Conservation (phyloP, 768 basidiomycete genomes). For the Russula vinacea region DNA sequence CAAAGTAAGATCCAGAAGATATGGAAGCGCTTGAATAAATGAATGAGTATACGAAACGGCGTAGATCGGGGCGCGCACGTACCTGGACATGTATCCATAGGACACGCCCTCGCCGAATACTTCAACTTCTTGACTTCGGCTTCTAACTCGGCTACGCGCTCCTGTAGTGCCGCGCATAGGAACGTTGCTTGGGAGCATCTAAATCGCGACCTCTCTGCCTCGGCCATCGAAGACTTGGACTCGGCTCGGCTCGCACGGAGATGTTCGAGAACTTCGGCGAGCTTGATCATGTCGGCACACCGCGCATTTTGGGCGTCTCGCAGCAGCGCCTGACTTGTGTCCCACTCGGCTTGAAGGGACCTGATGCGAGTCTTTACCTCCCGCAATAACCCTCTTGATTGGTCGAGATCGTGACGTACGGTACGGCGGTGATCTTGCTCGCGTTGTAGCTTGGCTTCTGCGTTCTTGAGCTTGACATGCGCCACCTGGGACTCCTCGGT, state of each 20-base stretch:
- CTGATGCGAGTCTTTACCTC: not conserved
- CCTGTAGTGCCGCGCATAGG: conserved; percentile 2
- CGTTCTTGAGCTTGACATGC: not conserved
- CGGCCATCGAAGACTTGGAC: not conserved
- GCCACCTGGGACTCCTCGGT: not conserved
- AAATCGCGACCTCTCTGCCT: not conserved
- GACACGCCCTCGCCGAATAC: no score
- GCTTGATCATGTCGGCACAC: not conserved
- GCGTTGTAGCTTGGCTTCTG: not conserved
- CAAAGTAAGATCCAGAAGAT: no score
- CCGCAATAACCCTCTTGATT: not conserved
- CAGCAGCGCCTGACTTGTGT: not conserved
- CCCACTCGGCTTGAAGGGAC: not conserved
- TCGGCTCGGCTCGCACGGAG: not conserved
- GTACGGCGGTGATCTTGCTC: not conserved
- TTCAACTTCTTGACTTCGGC: conserved; percentile 4
- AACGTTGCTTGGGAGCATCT: conserved; percentile 1
- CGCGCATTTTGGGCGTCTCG: conserved; percentile 1
- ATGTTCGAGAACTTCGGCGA: not conserved
- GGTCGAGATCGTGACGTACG: not conserved
- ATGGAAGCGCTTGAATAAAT: no score
- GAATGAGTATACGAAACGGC: no score
- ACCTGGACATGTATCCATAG: no score
- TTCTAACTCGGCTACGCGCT: conserved; percentile 10
- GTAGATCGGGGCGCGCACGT: no score